Evolutionary conservation across 768 basidiomycete species (phyloP), one percentile per base, ranked within the genome.

Genomic region (Bullera alba): DNA sequence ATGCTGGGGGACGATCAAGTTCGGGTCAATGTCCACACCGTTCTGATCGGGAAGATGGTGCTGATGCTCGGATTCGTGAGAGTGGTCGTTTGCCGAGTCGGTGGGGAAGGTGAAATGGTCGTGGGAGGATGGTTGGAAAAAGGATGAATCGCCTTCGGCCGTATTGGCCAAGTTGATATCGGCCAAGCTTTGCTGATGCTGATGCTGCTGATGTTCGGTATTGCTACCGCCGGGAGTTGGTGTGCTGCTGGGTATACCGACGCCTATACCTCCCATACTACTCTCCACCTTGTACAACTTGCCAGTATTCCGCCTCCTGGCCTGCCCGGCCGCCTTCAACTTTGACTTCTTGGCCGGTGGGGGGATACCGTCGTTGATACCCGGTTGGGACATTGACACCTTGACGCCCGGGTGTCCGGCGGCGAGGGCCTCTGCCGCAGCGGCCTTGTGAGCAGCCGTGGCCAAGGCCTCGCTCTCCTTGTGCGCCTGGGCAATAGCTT

Each of bases 391-490:
- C 60, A 67, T 61, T 8, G 58, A 57, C 8, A 63, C 58, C 42
- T 64, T 67, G 17, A 67, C 54, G 15, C 55, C 53, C 2, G 65
- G 65, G 47, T 67, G 65, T 37, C 65, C 65, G 34, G 51, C 54
- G 5, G 65, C 65, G 10, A 67, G 36, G 5, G 65, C 65, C 29
- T 59, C 63, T 16, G 65, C 65, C 14, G 65, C 65, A 29, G 65
- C 65, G 51, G 56, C 58, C 39, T 67, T 67, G 38, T 61, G 58
- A 2, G 58, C 56, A 10, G 63, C 63, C 5, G 63, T 64, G 3
- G 56, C 56, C 22, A 56, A 46, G 26, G 53, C 51, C 36, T 67
- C 62, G 23, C 50, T 43, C 46, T 67, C 63, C 43, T 64, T 64
- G 41, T 56, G 50, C 14, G 60, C 60, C 28, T 55, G 51, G 8